Percentiles rank a stretch among this genome's conserved stretches.
Conservation (phyloP, 2,329 filamentous ascomycete species). For the Lachnellula occidentalis region DNA sequence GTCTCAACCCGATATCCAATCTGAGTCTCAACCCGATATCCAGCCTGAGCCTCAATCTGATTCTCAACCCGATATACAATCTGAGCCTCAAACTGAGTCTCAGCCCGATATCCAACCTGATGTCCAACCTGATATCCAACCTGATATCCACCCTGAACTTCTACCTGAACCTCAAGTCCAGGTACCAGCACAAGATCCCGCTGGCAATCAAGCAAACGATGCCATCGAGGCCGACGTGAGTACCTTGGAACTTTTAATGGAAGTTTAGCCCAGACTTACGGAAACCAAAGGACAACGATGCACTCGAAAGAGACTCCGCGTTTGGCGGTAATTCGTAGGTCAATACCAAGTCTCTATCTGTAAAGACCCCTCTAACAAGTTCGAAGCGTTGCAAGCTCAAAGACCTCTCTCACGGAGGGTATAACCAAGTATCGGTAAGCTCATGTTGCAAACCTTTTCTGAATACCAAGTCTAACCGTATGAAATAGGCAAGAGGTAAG, state of each 20-base stretch:
- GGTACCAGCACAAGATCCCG: background rate
- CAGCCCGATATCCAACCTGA: background rate
- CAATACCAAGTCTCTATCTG: background rate
- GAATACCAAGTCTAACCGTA: background rate
- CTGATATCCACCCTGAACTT: background rate
- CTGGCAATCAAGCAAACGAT: background rate
- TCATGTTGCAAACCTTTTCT: background rate
- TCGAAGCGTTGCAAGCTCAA: conserved; percentile 2
- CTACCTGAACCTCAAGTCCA: background rate
- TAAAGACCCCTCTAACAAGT: background rate
- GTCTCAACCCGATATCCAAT: background rate
- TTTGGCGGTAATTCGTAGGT: conserved; percentile 10
- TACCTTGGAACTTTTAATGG: background rate
- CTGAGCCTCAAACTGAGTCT: background rate
- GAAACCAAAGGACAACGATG: background rate
- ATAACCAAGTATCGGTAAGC: conserved; percentile 9
- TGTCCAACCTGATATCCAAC: background rate
- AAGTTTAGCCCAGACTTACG: background rate
- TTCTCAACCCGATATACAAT: background rate
- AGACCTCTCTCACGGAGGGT: conserved; percentile 1
- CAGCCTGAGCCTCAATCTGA: background rate
- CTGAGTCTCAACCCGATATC: background rate
- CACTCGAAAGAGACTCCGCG: conserved; percentile 6
- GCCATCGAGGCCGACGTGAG: background rate
- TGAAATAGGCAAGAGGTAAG: conserved; percentile 9